Base-by-base conservation (phyloP, 371 early-diverging fungal genomes). In the Fennellomyces sp. region DNA sequence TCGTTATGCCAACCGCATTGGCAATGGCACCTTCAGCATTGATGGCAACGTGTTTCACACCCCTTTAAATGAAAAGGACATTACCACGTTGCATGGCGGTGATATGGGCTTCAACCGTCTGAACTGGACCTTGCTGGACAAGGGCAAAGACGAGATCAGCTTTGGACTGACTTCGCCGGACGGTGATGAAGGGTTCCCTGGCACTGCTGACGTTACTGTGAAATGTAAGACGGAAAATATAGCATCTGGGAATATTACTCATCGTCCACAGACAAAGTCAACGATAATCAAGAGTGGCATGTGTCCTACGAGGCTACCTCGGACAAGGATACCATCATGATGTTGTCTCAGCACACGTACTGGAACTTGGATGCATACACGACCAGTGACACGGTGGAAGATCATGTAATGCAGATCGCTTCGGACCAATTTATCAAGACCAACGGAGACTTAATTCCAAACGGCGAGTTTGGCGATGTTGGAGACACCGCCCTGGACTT, bases 101-200 rank as follows among this genome's bases (percentile, higher is more conserved):
- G 61, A 59, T 27, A 58, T 58, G 42, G 67, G 67, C 3, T 58
- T 62, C 47, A 56, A 67, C 41, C 53, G 63, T 10, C 39, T 58
- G 29, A 67, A 67, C 52, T 67, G 62, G 59, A 62, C 67, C 13
- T 26, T 67, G 35, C 25, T 53, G 2, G 67, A 67, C 41, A 67
- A 62, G 60, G 56, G 59, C 50, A 58, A 49, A 6, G 25, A 49
- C 12, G 45, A 56, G 28, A 57, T 66, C 50, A 52, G 57, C 28
- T 66, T 61, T 58, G 39, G 38, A 11, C 25, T 58, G 23, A 39
- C 15, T 26, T 61, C 58, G 2, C 49, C 38, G n/a, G 54, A 62
- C 33, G 67, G 67, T 12, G 67, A 67, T 21, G 57, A 67, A 59
- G 67, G 67, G 12, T 67, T 67, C 63, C 67, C 62, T 17, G 63